phyloP scores from a whole-genome alignment of 176 grass and related monocot species.

The Cymbopogon citratus region DNA sequence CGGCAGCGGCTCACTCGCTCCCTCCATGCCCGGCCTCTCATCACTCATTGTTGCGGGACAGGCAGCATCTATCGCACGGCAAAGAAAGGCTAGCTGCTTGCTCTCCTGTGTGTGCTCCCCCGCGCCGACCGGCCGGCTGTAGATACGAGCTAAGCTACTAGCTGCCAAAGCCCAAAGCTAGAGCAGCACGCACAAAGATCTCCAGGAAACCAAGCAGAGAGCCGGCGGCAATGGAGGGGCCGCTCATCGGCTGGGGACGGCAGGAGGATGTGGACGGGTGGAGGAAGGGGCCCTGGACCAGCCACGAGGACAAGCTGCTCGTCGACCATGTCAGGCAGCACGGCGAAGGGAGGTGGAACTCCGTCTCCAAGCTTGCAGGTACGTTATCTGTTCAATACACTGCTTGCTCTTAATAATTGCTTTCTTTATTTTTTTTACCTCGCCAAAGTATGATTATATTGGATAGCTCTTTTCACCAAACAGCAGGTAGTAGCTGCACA shows the following conservation, averaged over 20 bases:
- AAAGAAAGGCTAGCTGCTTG: slow-evolving; percentile 20
- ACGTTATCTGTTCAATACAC: neutral
- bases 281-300: slow-evolving; percentile 96
- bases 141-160: slow-evolving; percentile 7
- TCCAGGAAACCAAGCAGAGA: too few species aligned
- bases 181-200: neutral
- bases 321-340: slow-evolving; percentile 70
- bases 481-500: neutral
- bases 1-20: slow-evolving; percentile 33
- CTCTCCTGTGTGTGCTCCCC: too few species aligned
- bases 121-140: too few species aligned
- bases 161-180: too few species aligned
- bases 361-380: slow-evolving; percentile 84
- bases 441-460: neutral
- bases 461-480: neutral
- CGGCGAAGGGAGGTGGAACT: slow-evolving; percentile 93
- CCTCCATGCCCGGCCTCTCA: neutral
- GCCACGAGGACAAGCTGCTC: slow-evolving; percentile 76
- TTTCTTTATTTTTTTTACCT: neutral
- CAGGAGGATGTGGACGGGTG: slow-evolving; percentile 42
- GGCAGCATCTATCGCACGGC: neutral
- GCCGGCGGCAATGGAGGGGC: slow-evolving; percentile 31
- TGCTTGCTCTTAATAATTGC: neutral
- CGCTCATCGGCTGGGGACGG: slow-evolving; percentile 34
- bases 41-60: slow-evolving; percentile 31